Base-by-base conservation (phyloP, 306 rosid species). In the Fragaria nilgerrensis region DNA sequence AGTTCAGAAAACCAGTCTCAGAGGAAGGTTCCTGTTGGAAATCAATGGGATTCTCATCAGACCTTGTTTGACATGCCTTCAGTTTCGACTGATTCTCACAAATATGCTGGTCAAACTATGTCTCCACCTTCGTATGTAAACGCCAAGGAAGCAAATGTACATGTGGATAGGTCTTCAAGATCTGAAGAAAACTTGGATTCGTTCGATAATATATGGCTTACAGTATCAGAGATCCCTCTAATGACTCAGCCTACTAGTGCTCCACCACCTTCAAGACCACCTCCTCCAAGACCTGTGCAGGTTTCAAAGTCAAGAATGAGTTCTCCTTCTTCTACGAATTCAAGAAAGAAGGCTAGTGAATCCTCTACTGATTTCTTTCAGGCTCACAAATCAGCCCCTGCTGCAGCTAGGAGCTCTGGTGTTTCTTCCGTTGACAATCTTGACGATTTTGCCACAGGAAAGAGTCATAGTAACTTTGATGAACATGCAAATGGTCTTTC, bases 191-290 rank as follows among this genome's bases (percentile, higher is more conserved):
- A 82, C 67, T 43, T 83, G 74, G 98, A 89, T 73, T 77, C 90
- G 17, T 75, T 75, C 23, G 92, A 94, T 62, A 90, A 88, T 81
- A 53, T 89, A 80, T 96, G 99, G 99, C 89, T 96, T 82, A 91
- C 93, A 2, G 99, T 92, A 62, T 92, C 97, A 41, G 98, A 96
- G 86, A 82, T 96, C 85, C 98, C 97, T 76, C 97, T 96, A 81
- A 82, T 84, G 79, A 96, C 99, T 58, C 97, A 86, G 68, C 97
- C 99, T 63, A 92, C 98, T n/a, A 72, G 79, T 87, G 97, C 98
- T 82, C 99, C 98, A 56, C 98, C 99, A 65, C 99, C 99, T 66
- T 92, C 98, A 80, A 89, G 99, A 78, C 98, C 99, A 70, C 99
- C 98, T 59, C 99, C 99, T 80, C 99, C 99, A 65, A 83, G 88